Percentiles rank a stretch among this genome's conserved stretches.
Conservation (phyloP, 139 green algal genomes). For the Spirogloea muscicola region DNA sequence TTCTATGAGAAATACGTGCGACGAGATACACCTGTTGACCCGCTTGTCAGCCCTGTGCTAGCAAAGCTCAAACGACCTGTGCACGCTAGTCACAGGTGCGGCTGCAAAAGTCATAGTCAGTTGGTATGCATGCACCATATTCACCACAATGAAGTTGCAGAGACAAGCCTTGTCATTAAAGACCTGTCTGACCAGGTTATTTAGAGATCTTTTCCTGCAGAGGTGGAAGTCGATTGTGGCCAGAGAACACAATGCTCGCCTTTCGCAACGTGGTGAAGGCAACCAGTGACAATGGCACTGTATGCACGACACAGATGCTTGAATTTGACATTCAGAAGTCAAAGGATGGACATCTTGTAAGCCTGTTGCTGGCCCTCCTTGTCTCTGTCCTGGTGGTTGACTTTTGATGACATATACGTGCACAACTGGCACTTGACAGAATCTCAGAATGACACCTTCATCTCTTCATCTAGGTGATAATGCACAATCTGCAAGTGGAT, state of each 20-base stretch:
- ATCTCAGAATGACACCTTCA: too few species aligned
- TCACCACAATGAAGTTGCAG: too few species aligned
- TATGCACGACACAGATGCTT: conserved; percentile 14
- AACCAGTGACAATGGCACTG: background rate
- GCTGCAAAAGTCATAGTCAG: too few species aligned
- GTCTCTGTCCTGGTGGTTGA: background rate
- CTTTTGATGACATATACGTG: background rate
- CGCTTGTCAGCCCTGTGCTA: conserved; percentile 1
- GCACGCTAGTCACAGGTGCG: conserved; percentile 26
- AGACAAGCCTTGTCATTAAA: too few species aligned
- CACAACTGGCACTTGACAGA: background rate
- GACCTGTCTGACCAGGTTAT: too few species aligned
- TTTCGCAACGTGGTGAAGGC: conserved; percentile 12
- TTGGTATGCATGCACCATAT: too few species aligned
- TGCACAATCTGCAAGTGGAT: conserved; percentile 22
- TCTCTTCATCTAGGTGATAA: too few species aligned
- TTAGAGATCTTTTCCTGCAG: conserved; percentile 14
- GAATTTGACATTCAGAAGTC: conserved; percentile 33
- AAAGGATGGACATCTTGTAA: conserved; percentile 18
- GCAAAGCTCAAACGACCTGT: background rate
- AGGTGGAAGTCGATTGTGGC: conserved; percentile 19
- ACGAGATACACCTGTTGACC: conserved; percentile 11
- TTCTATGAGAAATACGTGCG: conserved; percentile 21
- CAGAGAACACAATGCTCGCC: conserved; percentile 31
- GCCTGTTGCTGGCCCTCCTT: background rate